These are phyloP conservation scores for Aspergillus japonicus DNA, from an alignment of 2,329 filamentous ascomycete species.

Conservation along the genomic window DNA sequence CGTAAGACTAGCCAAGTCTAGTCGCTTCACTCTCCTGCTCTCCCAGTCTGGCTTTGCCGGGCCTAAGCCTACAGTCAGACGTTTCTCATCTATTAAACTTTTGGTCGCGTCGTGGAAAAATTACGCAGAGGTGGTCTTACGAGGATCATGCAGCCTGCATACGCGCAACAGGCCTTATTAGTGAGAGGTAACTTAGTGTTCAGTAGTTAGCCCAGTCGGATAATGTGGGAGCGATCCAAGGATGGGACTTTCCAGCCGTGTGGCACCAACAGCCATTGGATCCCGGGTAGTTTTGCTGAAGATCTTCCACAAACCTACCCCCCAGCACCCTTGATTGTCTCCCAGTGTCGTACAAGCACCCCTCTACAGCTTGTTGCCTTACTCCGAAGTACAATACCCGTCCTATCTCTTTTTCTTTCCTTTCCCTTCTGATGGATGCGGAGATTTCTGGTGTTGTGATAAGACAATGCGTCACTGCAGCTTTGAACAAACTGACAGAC, in stretches of 20 bases:
- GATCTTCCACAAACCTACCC: slow-evolving; percentile 15
- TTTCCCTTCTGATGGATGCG: too few species aligned
- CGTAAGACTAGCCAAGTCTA: neutral
- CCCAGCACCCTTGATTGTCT: neutral
- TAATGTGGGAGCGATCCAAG: slow-evolving; percentile 17
- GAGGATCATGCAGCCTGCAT: neutral
- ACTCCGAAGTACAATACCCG: too few species aligned
- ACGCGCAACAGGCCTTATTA: neutral
- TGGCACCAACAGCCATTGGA: slow-evolving; percentile 32
- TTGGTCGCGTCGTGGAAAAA: slow-evolving; percentile 1
- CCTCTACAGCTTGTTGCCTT: neutral
- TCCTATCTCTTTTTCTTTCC: too few species aligned
- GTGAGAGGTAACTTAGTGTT: neutral
- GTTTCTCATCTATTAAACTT: slow-evolving; percentile 15
- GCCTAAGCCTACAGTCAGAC: neutral
- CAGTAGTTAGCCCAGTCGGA: slow-evolving; percentile 15
- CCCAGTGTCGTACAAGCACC: neutral
- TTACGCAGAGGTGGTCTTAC: neutral
- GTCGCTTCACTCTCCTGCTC: neutral
- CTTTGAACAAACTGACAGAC: neutral
- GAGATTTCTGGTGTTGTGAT: too few species aligned
- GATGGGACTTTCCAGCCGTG: slow-evolving; percentile 27
- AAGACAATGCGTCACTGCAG: too few species aligned
- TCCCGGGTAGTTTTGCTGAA: slow-evolving; percentile 16
- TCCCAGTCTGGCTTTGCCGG: neutral